Evolutionary conservation across 805 yeast species (phyloP).

Genomic region (Kockiozyma suomiensis): DNA sequence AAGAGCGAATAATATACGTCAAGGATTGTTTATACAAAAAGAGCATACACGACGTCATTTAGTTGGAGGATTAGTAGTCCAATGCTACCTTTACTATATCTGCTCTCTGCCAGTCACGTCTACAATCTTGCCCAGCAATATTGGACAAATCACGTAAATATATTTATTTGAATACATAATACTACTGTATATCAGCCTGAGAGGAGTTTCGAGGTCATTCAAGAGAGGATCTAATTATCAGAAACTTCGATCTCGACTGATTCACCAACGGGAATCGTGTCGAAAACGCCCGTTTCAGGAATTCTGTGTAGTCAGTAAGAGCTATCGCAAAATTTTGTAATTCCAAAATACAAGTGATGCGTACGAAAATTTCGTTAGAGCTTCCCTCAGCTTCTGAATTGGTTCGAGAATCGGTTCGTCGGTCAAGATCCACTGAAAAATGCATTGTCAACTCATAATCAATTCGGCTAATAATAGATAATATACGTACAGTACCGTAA

Average conservation of each 20-base stretch:
- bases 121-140: too few species aligned
- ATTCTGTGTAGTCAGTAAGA: background rate
- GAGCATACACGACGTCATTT: background rate
- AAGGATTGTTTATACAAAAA: too few species aligned
- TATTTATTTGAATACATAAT: too few species aligned
- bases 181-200: too few species aligned
- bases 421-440: constrained; percentile 20
- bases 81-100: too few species aligned
- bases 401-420: constrained; percentile 31
- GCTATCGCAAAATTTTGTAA: too few species aligned
- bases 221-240: background rate
- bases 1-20: too few species aligned
- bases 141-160: too few species aligned
- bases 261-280: constrained; percentile 19
- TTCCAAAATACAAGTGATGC: background rate
- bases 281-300: constrained; percentile 18
- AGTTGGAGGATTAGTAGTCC: background rate
- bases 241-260: constrained; percentile 10
- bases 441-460: background rate
- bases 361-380: constrained; percentile 9
- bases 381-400: constrained; percentile 17
- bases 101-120: too few species aligned
- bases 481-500: constrained; percentile 22
- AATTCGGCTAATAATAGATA: background rate
- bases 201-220: too few species aligned